Conservation (phyloP, 257 asterid species). For the Ilex aquifolium region DNA sequence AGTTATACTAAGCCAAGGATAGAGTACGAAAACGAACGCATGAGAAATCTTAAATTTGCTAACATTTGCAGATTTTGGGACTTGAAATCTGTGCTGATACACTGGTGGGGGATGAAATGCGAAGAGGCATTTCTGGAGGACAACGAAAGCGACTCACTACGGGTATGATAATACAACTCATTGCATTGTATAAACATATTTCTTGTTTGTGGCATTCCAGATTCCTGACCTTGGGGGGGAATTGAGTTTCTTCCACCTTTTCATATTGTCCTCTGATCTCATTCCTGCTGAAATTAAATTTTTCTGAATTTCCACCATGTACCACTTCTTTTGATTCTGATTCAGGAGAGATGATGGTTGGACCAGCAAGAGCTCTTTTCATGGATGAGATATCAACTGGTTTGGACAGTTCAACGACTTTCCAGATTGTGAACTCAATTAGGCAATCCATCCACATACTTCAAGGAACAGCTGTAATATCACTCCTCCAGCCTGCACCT, state of each 20-base stretch:
- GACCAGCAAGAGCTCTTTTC: conserved; percentile 79
- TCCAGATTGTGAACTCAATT: conserved; percentile 69
- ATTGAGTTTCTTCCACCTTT: no score
- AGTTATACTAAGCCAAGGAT: neutral
- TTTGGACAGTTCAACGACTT: conserved; percentile 85
- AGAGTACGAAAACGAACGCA: neutral
- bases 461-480: conserved; percentile 77
- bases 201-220: no score
- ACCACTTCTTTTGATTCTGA: neutral
- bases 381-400: conserved; percentile 99
- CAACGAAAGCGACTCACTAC: conserved; percentile 82
- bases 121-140: conserved; percentile 89
- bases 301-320: neutral
- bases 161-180: conserved; percentile 26
- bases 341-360: conserved; percentile 88
- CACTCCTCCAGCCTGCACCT: conserved; percentile 95
- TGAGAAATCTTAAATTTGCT: neutral
- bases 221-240: no score
- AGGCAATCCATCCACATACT: conserved; percentile 69
- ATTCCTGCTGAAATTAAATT: no score
- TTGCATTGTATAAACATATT: no score
- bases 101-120: conserved; percentile 80
- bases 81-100: conserved; percentile 89
- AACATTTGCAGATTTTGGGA: conserved; percentile 56
- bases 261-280: no score